These are phyloP conservation scores for Nemania diffusa DNA, from an alignment of 2,329 filamentous ascomycete species.

Conservation along the genomic window DNA sequence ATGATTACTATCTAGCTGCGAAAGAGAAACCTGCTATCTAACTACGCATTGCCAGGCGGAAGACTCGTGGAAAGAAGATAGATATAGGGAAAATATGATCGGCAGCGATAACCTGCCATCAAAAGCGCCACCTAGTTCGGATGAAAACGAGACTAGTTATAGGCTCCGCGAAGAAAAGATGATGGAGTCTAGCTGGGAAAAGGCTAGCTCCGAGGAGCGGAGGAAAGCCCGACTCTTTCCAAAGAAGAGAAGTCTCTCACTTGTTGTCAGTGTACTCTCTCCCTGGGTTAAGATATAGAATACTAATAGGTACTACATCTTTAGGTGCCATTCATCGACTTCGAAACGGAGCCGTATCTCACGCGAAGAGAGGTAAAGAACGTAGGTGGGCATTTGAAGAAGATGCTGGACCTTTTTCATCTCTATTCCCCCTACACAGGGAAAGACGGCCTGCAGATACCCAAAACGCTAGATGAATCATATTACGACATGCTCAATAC, in stretches of 20 bases:
- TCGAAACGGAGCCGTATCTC: conserved; percentile 1
- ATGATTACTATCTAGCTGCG: not conserved
- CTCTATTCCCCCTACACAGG: not conserved
- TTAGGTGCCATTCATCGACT: not conserved
- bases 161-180: not conserved
- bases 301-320: not conserved
- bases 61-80: not conserved
- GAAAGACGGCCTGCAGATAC: not conserved
- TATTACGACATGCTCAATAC: not conserved
- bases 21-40: not conserved
- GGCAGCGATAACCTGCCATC: not conserved
- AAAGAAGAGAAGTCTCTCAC: not conserved
- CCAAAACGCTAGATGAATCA: not conserved
- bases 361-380: not conserved
- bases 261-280: not conserved
- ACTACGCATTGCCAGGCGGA: not conserved
- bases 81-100: not conserved
- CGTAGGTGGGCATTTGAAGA: not conserved
- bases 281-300: not conserved
- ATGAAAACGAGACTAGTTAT: not conserved
- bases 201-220: not conserved
- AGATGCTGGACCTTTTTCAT: not conserved
- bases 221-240: not conserved
- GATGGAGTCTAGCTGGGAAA: not conserved
- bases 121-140: not conserved